Evolutionary conservation across 768 basidiomycete species (phyloP).

Genomic region (Psilocybe tampanensis): DNA sequence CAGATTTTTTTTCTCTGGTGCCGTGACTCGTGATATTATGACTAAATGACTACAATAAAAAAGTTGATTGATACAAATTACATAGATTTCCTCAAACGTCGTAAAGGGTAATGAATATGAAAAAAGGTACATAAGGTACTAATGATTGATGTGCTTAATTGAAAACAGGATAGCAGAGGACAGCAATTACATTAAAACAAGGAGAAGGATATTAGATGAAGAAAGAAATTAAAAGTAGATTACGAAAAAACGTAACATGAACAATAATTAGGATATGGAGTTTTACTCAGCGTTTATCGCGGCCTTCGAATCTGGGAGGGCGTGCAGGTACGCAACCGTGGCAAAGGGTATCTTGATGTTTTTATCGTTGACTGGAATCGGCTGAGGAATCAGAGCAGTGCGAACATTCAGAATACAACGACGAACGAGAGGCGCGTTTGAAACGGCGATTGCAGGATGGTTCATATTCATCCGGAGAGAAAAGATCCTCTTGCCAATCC

Average conservation of each 20-base stretch:
- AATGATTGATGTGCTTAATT: too few species aligned
- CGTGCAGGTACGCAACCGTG: neutral
- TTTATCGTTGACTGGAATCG: neutral
- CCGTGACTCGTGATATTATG: too few species aligned
- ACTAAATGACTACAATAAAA: too few species aligned
- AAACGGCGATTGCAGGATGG: neutral
- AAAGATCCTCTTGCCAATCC: constrained; percentile 9
- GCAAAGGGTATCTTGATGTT: neutral
- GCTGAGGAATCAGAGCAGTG: neutral
- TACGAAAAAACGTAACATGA: neutral
- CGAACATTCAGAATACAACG: neutral
- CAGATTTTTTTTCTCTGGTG: too few species aligned
- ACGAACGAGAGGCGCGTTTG: neutral
- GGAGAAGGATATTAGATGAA: neutral
- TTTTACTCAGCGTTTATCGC: neutral
- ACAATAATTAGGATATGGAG: neutral
- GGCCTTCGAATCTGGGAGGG: neutral
- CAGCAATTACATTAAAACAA: too few species aligned
- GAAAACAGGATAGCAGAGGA: too few species aligned
- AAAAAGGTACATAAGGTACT: too few species aligned
- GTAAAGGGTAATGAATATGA: too few species aligned
- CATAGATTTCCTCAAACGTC: too few species aligned
- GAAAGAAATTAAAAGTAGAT: neutral
- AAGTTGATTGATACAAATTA: too few species aligned
- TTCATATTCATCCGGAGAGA: neutral